Evolutionary conservation across 306 rosid genomes (phyloP).

Genomic region (Boehmeria nivea): DNA sequence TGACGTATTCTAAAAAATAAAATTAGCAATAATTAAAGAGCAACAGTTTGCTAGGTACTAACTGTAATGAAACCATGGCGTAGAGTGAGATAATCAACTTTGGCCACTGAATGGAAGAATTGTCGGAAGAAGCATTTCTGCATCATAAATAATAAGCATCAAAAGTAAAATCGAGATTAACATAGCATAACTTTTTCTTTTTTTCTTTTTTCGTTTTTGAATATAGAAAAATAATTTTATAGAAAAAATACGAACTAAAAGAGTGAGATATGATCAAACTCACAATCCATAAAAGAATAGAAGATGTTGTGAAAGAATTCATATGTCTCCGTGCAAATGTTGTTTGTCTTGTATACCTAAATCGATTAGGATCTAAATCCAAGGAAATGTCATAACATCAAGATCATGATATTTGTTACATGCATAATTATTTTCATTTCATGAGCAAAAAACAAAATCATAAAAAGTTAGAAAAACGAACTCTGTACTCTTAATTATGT

Average conservation of each 20-base stretch:
- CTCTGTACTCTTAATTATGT: too few relatives aligned
- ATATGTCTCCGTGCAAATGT: conserved; percentile 54
- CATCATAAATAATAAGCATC: background rate
- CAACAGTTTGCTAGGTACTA: conserved; percentile 7
- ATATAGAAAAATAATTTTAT: background rate
- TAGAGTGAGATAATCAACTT: conserved; percentile 51
- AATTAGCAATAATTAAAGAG: background rate
- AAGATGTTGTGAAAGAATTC: conserved; percentile 29
- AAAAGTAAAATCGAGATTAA: background rate
- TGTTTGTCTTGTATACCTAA: conserved; percentile 47
- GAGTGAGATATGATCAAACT: conserved; percentile 9
- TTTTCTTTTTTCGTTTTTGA: background rate
- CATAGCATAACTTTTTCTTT: background rate
- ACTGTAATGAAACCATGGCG: conserved; percentile 59
- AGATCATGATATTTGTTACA: too few relatives aligned
- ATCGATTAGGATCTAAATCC: conserved; percentile 48
- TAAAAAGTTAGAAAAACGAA: too few relatives aligned
- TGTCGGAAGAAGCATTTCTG: conserved; percentile 65
- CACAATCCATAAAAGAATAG: conserved; percentile 43
- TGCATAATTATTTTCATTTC: too few relatives aligned
- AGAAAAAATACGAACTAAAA: background rate
- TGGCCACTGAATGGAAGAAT: conserved; percentile 52
- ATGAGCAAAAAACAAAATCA: too few relatives aligned
- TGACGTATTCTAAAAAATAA: background rate
- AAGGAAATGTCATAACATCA: background rate